A percentile compares a stretch with the other conserved stretches of the same genome.
These are phyloP conservation scores for Penicillium argentinense DNA, from an alignment of 495 filamentous ascomycete species.

Conservation along the genomic window DNA sequence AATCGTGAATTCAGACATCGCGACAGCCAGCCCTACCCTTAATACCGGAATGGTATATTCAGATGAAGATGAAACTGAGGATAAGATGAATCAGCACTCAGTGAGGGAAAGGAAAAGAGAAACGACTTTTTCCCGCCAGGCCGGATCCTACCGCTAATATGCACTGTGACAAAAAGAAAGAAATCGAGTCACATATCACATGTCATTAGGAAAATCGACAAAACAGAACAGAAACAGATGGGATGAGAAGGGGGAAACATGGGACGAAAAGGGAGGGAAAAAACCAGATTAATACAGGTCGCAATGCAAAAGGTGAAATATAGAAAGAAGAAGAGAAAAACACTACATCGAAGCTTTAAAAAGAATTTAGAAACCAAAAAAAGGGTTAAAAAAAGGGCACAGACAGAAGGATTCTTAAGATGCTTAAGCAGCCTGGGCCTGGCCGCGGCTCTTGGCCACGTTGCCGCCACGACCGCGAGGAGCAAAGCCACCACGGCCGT, in stretches of 20 bases:
- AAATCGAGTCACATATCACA: conserved; percentile 45
- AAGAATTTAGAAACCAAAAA: conserved; percentile 7
- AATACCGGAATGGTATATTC: conserved; percentile 2
- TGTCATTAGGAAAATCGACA: conserved; percentile 40
- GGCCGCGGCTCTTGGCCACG: conserved; percentile 48
- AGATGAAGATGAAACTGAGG: conserved; percentile 14
- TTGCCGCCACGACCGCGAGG: conserved; percentile 56
- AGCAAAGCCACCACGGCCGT: conserved; percentile 57
- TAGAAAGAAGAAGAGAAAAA: no score
- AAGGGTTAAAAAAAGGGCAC: conserved; percentile 9
- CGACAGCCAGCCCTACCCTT: conserved; percentile 12
- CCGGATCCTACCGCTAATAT: conserved; percentile 48
- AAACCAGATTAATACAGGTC: conserved; percentile 49
- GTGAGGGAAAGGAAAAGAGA: conserved; percentile 36
- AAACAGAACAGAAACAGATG: no score
- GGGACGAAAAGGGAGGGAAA: conserved; percentile 19
- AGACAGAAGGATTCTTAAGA: background rate
- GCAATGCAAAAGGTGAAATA: no score
- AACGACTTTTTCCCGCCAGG: conserved; percentile 42
- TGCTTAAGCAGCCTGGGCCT: conserved; percentile 49
- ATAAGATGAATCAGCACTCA: conserved; percentile 28
- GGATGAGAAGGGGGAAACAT: background rate
- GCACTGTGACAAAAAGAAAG: conserved; percentile 40
- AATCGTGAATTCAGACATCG: conserved; percentile 12
- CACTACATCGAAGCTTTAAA: no score